Base-by-base conservation (phyloP, 2,329 filamentous ascomycete genomes). In the Stagonosporopsis vannaccii region DNA sequence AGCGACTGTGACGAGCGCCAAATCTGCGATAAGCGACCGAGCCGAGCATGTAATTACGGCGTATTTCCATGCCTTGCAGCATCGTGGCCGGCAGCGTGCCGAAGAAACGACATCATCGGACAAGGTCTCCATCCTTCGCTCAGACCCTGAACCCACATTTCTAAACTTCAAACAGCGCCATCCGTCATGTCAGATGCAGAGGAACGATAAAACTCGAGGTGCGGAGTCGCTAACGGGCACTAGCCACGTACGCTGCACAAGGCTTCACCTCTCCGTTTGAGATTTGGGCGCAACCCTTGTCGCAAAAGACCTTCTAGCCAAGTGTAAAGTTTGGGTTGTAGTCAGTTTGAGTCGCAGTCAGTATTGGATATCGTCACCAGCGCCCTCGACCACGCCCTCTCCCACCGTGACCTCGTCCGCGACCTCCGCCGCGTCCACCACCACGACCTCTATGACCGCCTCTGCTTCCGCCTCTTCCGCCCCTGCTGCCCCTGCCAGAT, bases 381-480 rank as follows among this genome's bases (percentile, higher is more conserved):
- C 61, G 58, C 47, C 69, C 68, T 19, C 67, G 67, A 61, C 67
- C 62, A 30, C 70, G 65, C 39, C 68, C 69, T 44, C 67, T 64
- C 40, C 67, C 65, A 47, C 60, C 55, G 33, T 56, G 52, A 44
- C 54, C 53, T 19, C 61, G 44, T 39, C 68, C 63, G 44, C 61
- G 58, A 33, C 69, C 66, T 51, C 69, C 60, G 46, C 68, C 63
- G 33, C 65, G 61, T 23, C 51, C 51, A 42, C 51, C 43, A 32
- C 70, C 67, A 39, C 64, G 54, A 43, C 65, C 59, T 63, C 69
- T 61, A 43, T 62, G 42, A 30, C 73, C 65, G 28, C 72, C 71
- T 60, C 72, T 63, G 35, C 47, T 59, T 40, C 66, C 66, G 41
- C 70, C 68, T 41, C 66, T 59, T 41, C 66, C 62, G 30, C 71